Percentiles rank a stretch among this genome's conserved stretches.
These are phyloP conservation scores for Fusarium mexicanum DNA, from an alignment of 2,329 filamentous ascomycete genomes.

Conservation along the genomic window DNA sequence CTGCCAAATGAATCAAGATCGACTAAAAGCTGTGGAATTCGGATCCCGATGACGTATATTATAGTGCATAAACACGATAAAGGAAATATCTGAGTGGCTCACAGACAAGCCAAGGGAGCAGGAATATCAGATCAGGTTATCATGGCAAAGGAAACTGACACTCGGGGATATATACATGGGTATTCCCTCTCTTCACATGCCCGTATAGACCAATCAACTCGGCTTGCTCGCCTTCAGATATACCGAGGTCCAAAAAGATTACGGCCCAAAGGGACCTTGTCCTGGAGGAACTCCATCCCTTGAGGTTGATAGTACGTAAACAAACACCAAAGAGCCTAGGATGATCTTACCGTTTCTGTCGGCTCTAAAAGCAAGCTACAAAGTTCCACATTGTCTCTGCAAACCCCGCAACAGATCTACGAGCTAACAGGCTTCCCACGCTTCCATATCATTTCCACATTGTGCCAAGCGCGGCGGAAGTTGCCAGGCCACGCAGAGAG, in stretches of 20 bases:
- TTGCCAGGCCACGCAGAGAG: neutral
- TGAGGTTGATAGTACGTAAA: constrained; percentile 13
- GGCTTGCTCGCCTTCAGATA: neutral
- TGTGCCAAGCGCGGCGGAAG: constrained; percentile 16
- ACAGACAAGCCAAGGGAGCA: neutral
- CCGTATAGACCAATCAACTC: neutral
- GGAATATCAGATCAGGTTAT: neutral
- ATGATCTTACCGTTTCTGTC: constrained; percentile 21
- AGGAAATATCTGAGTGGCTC: neutral
- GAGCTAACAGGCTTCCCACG: constrained; percentile 16
- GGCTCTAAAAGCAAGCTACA: neutral
- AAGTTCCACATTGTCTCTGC: constrained; percentile 27
- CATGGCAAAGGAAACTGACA: neutral
- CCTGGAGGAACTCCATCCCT: constrained; percentile 3
- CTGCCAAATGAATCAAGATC: neutral
- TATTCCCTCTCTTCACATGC: neutral
- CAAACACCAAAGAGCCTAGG: neutral
- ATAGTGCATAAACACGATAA: neutral
- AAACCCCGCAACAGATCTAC: constrained; percentile 25
- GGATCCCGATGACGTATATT: neutral
- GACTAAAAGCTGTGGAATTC: neutral
- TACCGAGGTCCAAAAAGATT: constrained; percentile 5
- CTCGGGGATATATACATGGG: neutral
- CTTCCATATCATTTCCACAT: constrained; percentile 7
- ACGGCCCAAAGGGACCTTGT: constrained; percentile 3